Conservation (phyloP, 257 asterid species). For the Lycium barbarum region DNA sequence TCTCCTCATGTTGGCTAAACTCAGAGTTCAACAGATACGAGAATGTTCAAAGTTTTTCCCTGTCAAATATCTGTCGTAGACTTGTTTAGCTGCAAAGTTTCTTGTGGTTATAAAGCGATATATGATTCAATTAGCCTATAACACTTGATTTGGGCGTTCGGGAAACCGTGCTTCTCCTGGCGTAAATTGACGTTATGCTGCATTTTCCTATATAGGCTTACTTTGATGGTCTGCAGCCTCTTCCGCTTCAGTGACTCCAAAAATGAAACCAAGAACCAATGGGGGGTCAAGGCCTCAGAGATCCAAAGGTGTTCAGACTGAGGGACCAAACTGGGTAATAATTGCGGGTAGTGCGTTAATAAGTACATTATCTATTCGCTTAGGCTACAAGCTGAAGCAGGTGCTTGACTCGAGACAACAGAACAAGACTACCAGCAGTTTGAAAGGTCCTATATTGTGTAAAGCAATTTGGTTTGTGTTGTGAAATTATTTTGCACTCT, state of each 20-base stretch:
- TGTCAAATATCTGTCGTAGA: background rate
- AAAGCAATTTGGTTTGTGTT: slow-evolving; percentile 5
- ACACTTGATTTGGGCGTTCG: background rate
- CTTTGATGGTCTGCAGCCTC: slow-evolving; percentile 43
- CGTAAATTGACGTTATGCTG: slow-evolving; percentile 20
- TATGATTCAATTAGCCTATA: background rate
- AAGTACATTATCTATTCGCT: slow-evolving; percentile 76
- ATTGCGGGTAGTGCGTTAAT: slow-evolving; percentile 84
- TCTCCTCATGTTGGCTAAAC: background rate
- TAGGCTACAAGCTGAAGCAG: slow-evolving; percentile 86
- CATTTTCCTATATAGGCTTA: slow-evolving; percentile 39
- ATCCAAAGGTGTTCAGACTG: slow-evolving; percentile 54
- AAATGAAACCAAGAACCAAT: slow-evolving; percentile 63
- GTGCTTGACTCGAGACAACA: slow-evolving; percentile 63
- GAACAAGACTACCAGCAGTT: slow-evolving; percentile 46
- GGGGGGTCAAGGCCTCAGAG: slow-evolving; percentile 50
- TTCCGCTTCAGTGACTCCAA: slow-evolving; percentile 36
- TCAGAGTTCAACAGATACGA: slow-evolving; percentile 21
- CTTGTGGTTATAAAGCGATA: background rate
- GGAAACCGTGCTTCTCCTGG: slow-evolving; percentile 11
- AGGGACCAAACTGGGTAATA: slow-evolving; percentile 83
- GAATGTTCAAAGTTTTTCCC: background rate
- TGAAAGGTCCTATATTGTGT: slow-evolving; percentile 52
- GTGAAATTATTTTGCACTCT: slow-evolving; percentile 35
- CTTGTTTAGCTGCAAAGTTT: slow-evolving; percentile 20